Conservation (phyloP, 495 filamentous ascomycete genomes). For the Trichocladium uniseriatum region DNA sequence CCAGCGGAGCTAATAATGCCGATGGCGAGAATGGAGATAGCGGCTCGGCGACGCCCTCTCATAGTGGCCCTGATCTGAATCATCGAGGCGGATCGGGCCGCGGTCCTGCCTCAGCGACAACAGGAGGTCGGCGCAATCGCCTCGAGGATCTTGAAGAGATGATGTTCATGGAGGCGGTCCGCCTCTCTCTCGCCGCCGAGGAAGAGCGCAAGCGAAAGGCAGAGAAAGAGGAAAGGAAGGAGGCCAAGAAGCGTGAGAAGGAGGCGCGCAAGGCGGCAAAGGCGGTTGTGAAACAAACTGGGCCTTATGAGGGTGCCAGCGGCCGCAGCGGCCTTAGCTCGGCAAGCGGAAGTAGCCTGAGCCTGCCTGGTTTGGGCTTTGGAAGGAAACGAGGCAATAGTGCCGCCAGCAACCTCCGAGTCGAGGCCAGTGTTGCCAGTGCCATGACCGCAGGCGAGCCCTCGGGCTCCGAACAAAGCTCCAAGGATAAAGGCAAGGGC, state of each 20-base stretch:
- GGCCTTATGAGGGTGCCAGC: slow-evolving; percentile 33
- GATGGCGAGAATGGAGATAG: slow-evolving; percentile 27
- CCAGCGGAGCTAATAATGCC: slow-evolving; percentile 21
- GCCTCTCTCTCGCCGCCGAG: slow-evolving; percentile 78
- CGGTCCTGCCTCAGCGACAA: slow-evolving; percentile 8
- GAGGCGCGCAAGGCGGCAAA: slow-evolving; percentile 73
- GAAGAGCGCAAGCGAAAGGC: slow-evolving; percentile 77
- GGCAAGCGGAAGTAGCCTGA: slow-evolving; percentile 45
- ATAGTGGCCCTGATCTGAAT: slow-evolving; percentile 18
- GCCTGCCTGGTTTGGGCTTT: slow-evolving; percentile 35
- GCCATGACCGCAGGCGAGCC: slow-evolving; percentile 18
- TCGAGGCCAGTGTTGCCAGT: slow-evolving; percentile 33
- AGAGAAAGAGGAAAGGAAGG: slow-evolving; percentile 71
- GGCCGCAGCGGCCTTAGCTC: slow-evolving; percentile 33
- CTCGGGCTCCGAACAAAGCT: slow-evolving; percentile 15
- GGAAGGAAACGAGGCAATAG: slow-evolving; percentile 48
- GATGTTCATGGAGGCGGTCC: slow-evolving; percentile 96
- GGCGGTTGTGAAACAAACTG: slow-evolving; percentile 45
- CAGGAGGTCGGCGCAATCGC: slow-evolving; percentile 46
- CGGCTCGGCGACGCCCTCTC: slow-evolving; percentile 18
- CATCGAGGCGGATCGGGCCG: slow-evolving; percentile 4
- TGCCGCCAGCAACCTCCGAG: slow-evolving; percentile 39
- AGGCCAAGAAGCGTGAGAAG: slow-evolving; percentile 74
- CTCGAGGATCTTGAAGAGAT: slow-evolving; percentile 90
- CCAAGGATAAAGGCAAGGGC: slow-evolving; percentile 68